Conservation (phyloP, 192 early-diverging fungal species). For the Podila minutissima region DNA sequence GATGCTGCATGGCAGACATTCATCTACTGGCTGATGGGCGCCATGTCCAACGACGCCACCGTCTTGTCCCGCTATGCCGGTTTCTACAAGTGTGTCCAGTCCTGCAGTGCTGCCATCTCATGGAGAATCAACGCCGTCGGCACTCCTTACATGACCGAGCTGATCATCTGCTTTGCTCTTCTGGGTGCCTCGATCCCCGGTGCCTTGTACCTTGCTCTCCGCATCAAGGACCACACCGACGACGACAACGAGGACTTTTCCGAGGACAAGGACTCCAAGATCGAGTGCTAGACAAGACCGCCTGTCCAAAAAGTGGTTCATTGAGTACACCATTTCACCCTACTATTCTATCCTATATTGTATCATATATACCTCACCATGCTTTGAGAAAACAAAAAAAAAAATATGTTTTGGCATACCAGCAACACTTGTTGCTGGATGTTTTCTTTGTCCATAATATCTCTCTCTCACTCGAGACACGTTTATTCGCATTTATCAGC, state of each 20-base stretch:
- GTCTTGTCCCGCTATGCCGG: constrained; percentile 79
- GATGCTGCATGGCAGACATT: constrained; percentile 85
- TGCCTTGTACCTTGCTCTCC: constrained; percentile 23
- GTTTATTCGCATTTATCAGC: too few species aligned
- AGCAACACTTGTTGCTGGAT: too few species aligned
- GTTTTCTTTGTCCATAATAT: too few species aligned
- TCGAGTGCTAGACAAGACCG: constrained; percentile 1
- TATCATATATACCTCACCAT: too few species aligned
- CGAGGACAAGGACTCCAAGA: not conserved
- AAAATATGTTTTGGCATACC: too few species aligned
- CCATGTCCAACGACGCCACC: constrained; percentile 84
- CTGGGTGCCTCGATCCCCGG: constrained; percentile 51
- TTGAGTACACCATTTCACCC: not conserved
- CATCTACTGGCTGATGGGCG: constrained; percentile 88
- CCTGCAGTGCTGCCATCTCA: constrained; percentile 75
- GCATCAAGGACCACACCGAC: constrained; percentile 41
- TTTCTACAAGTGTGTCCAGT: constrained; percentile 94
- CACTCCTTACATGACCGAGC: constrained; percentile 41
- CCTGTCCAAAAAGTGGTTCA: not conserved
- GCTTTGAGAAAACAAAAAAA: too few species aligned
- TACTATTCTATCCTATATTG: not conserved
- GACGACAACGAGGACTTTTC: constrained; percentile 1
- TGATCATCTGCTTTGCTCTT: constrained; percentile 52
- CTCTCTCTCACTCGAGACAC: too few species aligned
- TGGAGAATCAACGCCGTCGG: constrained; percentile 73